Evolutionary conservation across 1,139 yeast species (phyloP).

Genomic region (Saccharomyces hybrid): DNA sequence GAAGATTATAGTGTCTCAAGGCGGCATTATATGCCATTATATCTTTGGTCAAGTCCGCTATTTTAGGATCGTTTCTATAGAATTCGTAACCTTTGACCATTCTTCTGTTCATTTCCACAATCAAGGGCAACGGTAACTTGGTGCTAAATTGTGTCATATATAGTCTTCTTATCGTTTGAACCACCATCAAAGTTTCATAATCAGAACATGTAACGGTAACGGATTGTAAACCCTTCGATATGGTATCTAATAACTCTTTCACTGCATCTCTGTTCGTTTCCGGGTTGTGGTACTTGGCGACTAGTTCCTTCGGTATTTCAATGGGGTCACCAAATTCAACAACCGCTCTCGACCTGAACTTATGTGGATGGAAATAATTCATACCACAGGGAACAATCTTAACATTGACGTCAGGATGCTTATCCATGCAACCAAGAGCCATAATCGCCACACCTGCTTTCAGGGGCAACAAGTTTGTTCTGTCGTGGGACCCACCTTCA

Average conservation of each 20-base stretch:
- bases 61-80: conserved; percentile 63
- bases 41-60: conserved; percentile 50
- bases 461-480: conserved; percentile 63
- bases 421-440: conserved; percentile 69
- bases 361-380: conserved; percentile 70
- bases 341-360: conserved; percentile 74
- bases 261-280: conserved; percentile 70
- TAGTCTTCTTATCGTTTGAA: conserved; percentile 88
- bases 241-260: conserved; percentile 56
- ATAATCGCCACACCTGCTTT: conserved; percentile 78
- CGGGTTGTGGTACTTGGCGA: conserved; percentile 55
- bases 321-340: conserved; percentile 91
- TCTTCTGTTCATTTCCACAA: conserved; percentile 85
- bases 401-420: conserved; percentile 49
- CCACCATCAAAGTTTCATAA: conserved; percentile 83
- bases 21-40: conserved; percentile 63
- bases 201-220: conserved; percentile 92
- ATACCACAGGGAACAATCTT: conserved; percentile 68
- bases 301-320: conserved; percentile 55
- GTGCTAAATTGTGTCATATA: conserved; percentile 69
- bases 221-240: conserved; percentile 71
- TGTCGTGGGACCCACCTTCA: conserved; percentile 65
- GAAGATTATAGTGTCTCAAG: conserved; percentile 62
- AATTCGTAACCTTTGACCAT: conserved; percentile 72
- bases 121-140: conserved; percentile 68